Evolutionary conservation across 495 filamentous ascomycete genomes (phyloP), one percentile per base, ranked within the genome.

Genomic region (Neurospora sp.): DNA sequence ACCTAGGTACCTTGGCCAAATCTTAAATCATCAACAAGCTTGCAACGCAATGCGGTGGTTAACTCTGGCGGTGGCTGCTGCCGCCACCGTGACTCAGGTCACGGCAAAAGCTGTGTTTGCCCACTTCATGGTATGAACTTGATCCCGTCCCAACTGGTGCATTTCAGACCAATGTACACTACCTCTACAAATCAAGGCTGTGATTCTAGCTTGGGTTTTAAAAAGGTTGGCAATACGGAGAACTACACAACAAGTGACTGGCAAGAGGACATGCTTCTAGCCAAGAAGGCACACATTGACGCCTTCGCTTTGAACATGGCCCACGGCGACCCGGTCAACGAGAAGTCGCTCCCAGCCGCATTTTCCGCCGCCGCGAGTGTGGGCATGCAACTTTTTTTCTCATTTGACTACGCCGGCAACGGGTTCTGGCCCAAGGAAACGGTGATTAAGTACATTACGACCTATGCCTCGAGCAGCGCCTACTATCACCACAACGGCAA

Each of bases 401-500:
- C 71, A 18, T 40, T 75, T 8, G 73, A 75, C 74, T 69, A 69
- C 42, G 66, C 66, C 72, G 70, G 61, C 70, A 68, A 40, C 41
- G 70, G 70, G 16, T 48, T 40, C 68, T 76, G 38, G n/a, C 18
- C 22, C 41, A 48, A 73, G 71, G 10, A 41, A 31, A 68, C 18
- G 20, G 71, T 73, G 22, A 59, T 73, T 1, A 22, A 69, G 6
- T 38, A 44, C 59, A 69, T 73, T 9, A 27, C 27, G 2, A 20
- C n/a, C 5, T 87, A 87, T 75, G 81, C 78, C 44, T 66, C 72
- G 41, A 78, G 79, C 37, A 68, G 75, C 9, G 81, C 84, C 4
- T 82, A 89, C 39, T 88, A 82, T 72, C 75, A 83, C 35, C 81
- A 83, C 74, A 73, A 83, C 10, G 81, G 81, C 72, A 84, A 83